These are phyloP conservation scores for Ogataea chonburiensis DNA, from an alignment of 805 yeast genomes.

Conservation along the genomic window DNA sequence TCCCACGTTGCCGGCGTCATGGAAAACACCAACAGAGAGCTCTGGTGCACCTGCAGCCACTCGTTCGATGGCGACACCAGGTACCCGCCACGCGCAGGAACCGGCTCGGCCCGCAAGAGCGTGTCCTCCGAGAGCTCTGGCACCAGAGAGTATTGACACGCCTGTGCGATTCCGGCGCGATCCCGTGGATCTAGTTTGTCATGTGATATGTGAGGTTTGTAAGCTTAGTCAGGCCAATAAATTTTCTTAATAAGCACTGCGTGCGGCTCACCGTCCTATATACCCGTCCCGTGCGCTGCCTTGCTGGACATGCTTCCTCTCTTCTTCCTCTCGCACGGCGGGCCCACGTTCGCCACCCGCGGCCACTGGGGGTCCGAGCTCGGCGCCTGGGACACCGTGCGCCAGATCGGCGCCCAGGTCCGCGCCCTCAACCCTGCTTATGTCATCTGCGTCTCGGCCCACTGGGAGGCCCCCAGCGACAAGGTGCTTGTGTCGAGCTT, in stretches of 20 bases:
- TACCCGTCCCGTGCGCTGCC: no score
- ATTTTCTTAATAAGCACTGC: slow-evolving; percentile 1
- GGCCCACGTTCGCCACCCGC: slow-evolving; percentile 71
- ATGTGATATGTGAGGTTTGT: slow-evolving; percentile 6
- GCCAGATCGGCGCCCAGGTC: slow-evolving; percentile 51
- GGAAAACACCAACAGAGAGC: slow-evolving; percentile 46
- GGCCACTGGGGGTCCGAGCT: slow-evolving; percentile 47
- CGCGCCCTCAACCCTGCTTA: slow-evolving; percentile 60
- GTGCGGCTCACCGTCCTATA: slow-evolving; percentile 3
- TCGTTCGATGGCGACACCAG: slow-evolving; percentile 38
- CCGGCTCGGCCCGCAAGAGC: slow-evolving; percentile 49
- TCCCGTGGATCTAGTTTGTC: not conserved
- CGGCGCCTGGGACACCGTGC: slow-evolving; percentile 59
- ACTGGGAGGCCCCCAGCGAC: slow-evolving; percentile 58
- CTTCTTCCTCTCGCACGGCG: slow-evolving; percentile 78
- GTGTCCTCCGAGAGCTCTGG: slow-evolving; percentile 26
- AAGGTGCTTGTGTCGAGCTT: slow-evolving; percentile 14
- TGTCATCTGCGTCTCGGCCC: slow-evolving; percentile 69
- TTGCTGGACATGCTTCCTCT: slow-evolving; percentile 51
- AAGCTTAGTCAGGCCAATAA: slow-evolving; percentile 6
- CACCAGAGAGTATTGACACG: slow-evolving; percentile 1
- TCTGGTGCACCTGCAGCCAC: slow-evolving; percentile 57
- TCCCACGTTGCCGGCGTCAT: slow-evolving; percentile 53
- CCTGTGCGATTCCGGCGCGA: slow-evolving; percentile 1
- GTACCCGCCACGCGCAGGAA: slow-evolving; percentile 64